Percentiles rank a stretch among this genome's conserved stretches.
These are phyloP conservation scores for Rosa rugosa DNA, from an alignment of 306 rosid species.

Conservation along the genomic window DNA sequence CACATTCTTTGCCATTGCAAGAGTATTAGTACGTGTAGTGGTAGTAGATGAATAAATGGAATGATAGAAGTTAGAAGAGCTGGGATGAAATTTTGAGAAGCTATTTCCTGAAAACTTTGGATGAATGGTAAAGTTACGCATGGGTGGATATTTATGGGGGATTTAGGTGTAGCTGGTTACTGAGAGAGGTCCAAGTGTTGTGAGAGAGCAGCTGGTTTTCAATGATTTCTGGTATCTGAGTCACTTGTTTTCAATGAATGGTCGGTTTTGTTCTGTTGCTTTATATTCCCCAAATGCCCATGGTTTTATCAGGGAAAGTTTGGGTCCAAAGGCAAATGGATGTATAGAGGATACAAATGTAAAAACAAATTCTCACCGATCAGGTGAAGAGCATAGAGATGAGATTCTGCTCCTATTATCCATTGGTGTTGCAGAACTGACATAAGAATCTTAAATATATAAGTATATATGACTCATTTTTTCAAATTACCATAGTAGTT, in stretches of 20 bases:
- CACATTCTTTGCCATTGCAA: constrained; percentile 60
- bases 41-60: constrained; percentile 4
- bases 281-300: constrained; percentile 19
- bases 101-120: constrained; percentile 20
- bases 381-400: not conserved
- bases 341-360: constrained; percentile 13
- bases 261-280: constrained; percentile 21
- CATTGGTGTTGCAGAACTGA: not conserved
- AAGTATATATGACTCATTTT: not conserved
- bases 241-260: constrained; percentile 35
- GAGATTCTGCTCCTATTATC: constrained; percentile 10
- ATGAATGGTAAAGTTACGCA: constrained; percentile 29
- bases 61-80: not conserved
- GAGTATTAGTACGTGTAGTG: not conserved
- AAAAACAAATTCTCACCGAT: not conserved
- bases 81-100: not conserved
- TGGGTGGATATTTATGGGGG: constrained; percentile 44
- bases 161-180: constrained; percentile 16
- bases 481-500: not conserved
- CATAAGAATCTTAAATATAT: constrained; percentile 18
- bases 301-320: constrained; percentile 1
- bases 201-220: constrained; percentile 54
- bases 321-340: not conserved
- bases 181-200: not conserved
- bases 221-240: constrained; percentile 38